phyloP scores from a whole-genome alignment of 2,329 filamentous ascomycete species.

The Biscogniauxia marginata region DNA sequence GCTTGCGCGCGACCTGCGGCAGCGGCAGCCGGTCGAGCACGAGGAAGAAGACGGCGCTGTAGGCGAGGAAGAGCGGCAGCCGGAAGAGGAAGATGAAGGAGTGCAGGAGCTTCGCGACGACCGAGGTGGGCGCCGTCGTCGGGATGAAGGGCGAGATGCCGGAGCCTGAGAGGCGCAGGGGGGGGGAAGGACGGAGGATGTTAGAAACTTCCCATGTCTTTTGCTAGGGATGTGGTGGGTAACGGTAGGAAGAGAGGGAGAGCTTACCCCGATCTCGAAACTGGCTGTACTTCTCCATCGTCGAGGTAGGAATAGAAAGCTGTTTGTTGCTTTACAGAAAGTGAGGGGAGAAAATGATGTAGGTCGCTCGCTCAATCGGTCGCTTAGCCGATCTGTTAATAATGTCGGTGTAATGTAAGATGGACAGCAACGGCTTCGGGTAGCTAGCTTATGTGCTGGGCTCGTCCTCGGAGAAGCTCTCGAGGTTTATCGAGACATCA shows the following conservation, averaged over 20 bases:
- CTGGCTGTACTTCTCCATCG: conserved; percentile 93
- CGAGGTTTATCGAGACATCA: too few relatives aligned
- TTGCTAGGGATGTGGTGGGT: too few relatives aligned
- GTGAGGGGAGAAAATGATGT: neutral
- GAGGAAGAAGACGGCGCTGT: conserved; percentile 70
- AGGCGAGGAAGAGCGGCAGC: conserved; percentile 71
- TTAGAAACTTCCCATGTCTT: too few relatives aligned
- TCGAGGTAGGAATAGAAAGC: neutral
- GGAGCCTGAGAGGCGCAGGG: conserved; percentile 61
- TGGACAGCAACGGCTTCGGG: too few relatives aligned
- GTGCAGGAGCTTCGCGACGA: conserved; percentile 63
- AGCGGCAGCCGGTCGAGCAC: conserved; percentile 79
- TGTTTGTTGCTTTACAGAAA: neutral
- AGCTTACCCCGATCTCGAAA: conserved; percentile 80
- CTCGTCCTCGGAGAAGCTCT: too few relatives aligned
- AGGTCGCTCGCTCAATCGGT: too few relatives aligned
- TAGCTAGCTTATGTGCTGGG: too few relatives aligned
- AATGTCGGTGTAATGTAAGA: too few relatives aligned
- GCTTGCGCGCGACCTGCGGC: conserved; percentile 67
- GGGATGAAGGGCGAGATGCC: conserved; percentile 96
- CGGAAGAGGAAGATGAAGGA: conserved; percentile 76
- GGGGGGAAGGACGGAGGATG: too few relatives aligned
- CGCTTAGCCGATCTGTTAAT: too few relatives aligned
- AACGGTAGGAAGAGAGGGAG: too few relatives aligned
- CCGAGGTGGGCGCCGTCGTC: conserved; percentile 63